A percentile compares a stretch with the other conserved stretches of the same genome.
These are phyloP conservation scores for Rhizopus delemar DNA, from an alignment of 371 early-diverging fungal species.

Conservation along the genomic window DNA sequence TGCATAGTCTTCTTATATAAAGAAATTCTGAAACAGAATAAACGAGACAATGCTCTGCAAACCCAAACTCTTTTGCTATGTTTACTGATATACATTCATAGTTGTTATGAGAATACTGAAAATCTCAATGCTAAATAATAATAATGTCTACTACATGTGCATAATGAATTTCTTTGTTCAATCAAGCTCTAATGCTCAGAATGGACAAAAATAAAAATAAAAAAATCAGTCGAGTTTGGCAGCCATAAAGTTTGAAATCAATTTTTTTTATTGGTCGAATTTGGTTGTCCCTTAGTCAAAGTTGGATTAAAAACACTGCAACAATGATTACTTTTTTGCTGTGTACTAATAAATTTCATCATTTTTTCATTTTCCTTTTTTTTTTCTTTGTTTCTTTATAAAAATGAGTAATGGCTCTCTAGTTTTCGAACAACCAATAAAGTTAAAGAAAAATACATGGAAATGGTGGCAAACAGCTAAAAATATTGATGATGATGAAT, in stretches of 20 bases:
- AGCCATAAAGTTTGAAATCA: background rate
- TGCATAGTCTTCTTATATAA: too few relatives aligned
- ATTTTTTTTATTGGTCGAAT: background rate
- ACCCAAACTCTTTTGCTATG: too few relatives aligned
- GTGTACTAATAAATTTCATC: background rate
- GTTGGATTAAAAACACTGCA: too few relatives aligned
- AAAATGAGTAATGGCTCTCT: background rate
- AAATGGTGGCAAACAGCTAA: constrained; percentile 15
- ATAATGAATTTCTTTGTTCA: background rate
- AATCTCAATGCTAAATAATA: too few relatives aligned
- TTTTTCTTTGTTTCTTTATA: background rate
- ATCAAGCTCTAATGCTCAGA: background rate
- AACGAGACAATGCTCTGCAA: too few relatives aligned
- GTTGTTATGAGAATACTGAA: too few relatives aligned
- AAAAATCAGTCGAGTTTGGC: background rate
- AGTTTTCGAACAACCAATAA: background rate
- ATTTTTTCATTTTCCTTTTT: background rate
- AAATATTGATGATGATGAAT: background rate
- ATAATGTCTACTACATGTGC: too few relatives aligned
- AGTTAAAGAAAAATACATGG: constrained; percentile 4
- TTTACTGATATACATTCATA: too few relatives aligned
- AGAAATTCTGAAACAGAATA: too few relatives aligned
- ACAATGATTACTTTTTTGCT: background rate
- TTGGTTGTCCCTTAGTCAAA: background rate
- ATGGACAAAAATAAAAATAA: background rate